Evolutionary conservation across 495 filamentous ascomycete species (phyloP).

Genomic region (Xylaria grammica): DNA sequence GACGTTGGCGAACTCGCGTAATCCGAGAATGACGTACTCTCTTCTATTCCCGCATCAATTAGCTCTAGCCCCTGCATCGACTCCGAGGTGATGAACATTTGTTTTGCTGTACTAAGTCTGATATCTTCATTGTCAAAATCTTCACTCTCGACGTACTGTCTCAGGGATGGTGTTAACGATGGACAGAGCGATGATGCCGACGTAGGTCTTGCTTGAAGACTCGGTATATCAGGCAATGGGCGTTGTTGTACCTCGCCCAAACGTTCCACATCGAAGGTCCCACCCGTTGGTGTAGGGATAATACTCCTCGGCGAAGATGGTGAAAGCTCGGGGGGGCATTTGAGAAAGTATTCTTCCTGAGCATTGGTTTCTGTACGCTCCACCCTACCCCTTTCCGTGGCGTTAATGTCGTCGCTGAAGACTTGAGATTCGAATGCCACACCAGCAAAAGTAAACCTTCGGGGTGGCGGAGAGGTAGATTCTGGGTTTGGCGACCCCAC

Average conservation of each 20-base stretch:
- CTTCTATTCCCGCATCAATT: constrained; percentile 23
- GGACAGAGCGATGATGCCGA: constrained; percentile 36
- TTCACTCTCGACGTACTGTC: constrained; percentile 43
- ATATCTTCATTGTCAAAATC: constrained; percentile 45
- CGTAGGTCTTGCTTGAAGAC: constrained; percentile 23
- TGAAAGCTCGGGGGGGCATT: constrained; percentile 38
- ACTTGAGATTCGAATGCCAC: constrained; percentile 26
- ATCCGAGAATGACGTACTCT: constrained; percentile 39
- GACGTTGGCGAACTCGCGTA: constrained; percentile 41
- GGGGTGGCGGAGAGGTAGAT: constrained; percentile 4
- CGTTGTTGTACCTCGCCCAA: constrained; percentile 39
- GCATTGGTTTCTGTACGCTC: neutral
- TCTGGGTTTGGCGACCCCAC: neutral
- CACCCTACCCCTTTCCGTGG: neutral
- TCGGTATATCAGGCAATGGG: constrained; percentile 49
- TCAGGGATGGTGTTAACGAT: constrained; percentile 51
- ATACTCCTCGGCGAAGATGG: constrained; percentile 1
- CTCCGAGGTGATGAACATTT: constrained; percentile 29
- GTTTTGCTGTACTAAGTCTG: constrained; percentile 39
- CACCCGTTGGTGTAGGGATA: neutral
- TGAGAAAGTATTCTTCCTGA: constrained; percentile 31
- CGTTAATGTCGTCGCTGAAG: constrained; percentile 21
- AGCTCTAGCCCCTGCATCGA: constrained; percentile 33
- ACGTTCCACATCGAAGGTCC: constrained; percentile 33
- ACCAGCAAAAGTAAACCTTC: constrained; percentile 20